Evolutionary conservation across 2,329 filamentous ascomycete genomes (phyloP), one percentile per base, ranked within the genome.

Genomic region (Epichloe elymi): DNA sequence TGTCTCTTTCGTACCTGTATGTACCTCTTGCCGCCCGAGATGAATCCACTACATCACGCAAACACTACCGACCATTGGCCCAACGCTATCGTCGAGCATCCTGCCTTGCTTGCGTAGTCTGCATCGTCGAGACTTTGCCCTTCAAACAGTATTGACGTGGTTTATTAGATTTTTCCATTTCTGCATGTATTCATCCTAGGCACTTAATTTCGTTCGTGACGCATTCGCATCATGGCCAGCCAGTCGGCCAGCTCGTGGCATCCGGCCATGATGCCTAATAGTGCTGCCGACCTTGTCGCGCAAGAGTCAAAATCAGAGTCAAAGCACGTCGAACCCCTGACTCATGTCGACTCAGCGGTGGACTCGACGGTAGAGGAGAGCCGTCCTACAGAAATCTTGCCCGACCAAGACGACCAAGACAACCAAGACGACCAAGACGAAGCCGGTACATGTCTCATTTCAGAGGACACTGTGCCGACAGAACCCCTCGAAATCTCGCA

Each of bases 211-310:
- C 36, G 46, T 51, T 47, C 50, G 49, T 46, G 15, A 19, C 45
- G 37, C 33, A 44, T 51, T 58, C 55, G 57, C 51, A 61, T 53
- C 52, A 72, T 72, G 69, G 65, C 65, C 57, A 59, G 61, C 56
- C 67, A 66, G 59, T 55, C 58, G 51, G 57, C 61, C 48, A 63
- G 61, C 54, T 64, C 67, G 59, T 70, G 69, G 68, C 66, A 70
- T 56, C 67, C 69, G 56, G 67, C 69, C 47, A 57, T 67, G 53
- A 67, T 70, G 62, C 69, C 71, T 35, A 64, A 65, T 52, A 57
- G 54, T 51, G 39, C 39, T 33, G 47, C 49, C 43, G 52, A 54
- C 36, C 5, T 51, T 7, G 43, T 45, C 23, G 35, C 37, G 12
- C 43, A 38, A 48, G 38, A 40, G 6, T 35, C 19, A 20, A 45